Evolutionary conservation across 371 early-diverging fungal species (phyloP), one percentile per base, ranked within the genome.

Genomic region (Lichtheimia hyalospora): DNA sequence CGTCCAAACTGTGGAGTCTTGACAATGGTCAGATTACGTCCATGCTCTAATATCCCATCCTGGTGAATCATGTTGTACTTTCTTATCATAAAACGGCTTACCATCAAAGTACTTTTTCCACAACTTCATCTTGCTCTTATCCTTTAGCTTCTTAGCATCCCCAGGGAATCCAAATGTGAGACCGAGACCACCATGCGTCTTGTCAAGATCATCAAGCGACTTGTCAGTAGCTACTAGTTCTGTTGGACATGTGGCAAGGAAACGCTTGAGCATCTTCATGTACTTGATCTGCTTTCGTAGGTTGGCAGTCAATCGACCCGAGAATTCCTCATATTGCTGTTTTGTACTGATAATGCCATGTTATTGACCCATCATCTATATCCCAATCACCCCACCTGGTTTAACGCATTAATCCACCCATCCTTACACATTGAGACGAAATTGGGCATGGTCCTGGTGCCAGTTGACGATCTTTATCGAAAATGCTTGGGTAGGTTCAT

Each of bases 1-100:
- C 92, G 91, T 25, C 89, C 84, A 76, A 96, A 97, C 21, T 90
- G 92, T 0, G 93, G 84, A 1, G 88, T 74, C 28, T 90, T 86
- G 10, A 94, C 71, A 52, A 91, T 74, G 2, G 97, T 94, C 65
- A 98, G 63, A 67, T 98, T 96, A 16, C 96, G 79, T 3, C 99
- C 99, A 66, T 91, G 83, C 52, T 92, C 94, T 81, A 49, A 21
- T 13, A 34, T 8, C 5, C 2, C 34, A 34, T 34, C 14, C 44
- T n/a, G 21, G 0, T 21, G 16, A 16, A 46, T 16, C 5, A 13
- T 46, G 16, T 18, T 1, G 10, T 12, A 5, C 10, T 46, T 34
- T 21, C 39, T 39, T 25, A 44, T 53, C n/a, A 46, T 46, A 46
- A 21, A 2, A 46, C 10, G 21, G 5, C 46, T 49, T 74, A 86